phyloP scores from a whole-genome alignment of 345 rosid genomes.

The Gossypium raimondii region DNA sequence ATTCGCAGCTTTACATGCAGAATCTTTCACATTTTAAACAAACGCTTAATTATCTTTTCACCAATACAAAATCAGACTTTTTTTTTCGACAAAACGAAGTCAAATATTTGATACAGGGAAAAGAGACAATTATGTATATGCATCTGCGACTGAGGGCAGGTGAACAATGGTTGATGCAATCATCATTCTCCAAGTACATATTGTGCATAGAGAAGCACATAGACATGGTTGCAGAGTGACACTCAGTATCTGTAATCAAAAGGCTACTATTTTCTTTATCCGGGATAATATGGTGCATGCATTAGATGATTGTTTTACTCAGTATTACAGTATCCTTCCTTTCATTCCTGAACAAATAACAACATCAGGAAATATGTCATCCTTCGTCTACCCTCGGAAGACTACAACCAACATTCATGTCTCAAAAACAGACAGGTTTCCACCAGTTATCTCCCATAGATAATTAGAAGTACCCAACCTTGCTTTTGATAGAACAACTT shows the following conservation, averaged over 20 bases:
- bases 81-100: too few species aligned
- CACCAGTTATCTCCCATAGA: background rate
- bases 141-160: background rate
- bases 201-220: background rate
- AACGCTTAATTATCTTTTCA: background rate
- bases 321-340: background rate
- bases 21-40: background rate
- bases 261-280: background rate
- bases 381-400: background rate
- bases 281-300: background rate
- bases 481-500: background rate
- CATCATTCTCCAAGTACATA: background rate
- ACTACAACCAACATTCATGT: background rate
- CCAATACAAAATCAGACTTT: too few species aligned
- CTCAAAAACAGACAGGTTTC: background rate
- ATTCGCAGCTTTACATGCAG: background rate
- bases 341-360: background rate
- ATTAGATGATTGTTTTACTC: conserved; percentile 1
- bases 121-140: background rate
- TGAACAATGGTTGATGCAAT: background rate
- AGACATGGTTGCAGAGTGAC: background rate
- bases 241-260: background rate
- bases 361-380: background rate
- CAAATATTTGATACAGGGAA: background rate
- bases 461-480: background rate